phyloP scores from a whole-genome alignment of 163 green algal species.

The Prototheca stagnorum region DNA sequence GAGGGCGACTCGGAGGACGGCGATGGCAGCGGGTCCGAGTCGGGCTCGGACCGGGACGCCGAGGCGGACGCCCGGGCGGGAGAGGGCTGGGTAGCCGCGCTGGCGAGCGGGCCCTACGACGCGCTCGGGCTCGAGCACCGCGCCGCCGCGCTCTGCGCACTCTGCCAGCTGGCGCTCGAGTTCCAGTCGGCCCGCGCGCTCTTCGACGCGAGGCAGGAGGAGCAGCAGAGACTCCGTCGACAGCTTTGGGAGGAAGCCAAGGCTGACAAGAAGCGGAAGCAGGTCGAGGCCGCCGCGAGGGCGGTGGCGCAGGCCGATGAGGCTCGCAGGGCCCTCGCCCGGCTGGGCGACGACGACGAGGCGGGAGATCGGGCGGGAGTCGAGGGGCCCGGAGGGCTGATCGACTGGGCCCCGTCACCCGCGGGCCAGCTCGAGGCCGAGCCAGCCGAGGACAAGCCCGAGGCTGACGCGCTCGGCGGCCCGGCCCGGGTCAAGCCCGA shows the following conservation, averaged over 20 bases:
- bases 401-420: too few relatives aligned
- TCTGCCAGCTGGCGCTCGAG: constrained; percentile 42
- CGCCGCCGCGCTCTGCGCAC: constrained; percentile 29
- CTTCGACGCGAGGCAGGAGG: constrained; percentile 44
- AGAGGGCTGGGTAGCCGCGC: constrained; percentile 33
- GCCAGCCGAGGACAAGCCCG: too few relatives aligned
- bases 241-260: constrained; percentile 41
- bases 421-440: too few relatives aligned
- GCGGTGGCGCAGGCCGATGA: constrained; percentile 8
- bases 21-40: neutral
- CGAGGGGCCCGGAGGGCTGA: neutral
- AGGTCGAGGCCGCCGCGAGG: constrained; percentile 15
- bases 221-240: constrained; percentile 33
- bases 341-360: constrained; percentile 1
- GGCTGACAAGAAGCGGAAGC: constrained; percentile 20
- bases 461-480: too few relatives aligned
- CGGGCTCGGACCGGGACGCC: neutral
- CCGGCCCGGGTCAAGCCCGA: too few relatives aligned
- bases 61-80: neutral
- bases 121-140: constrained; percentile 29
- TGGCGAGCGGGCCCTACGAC: constrained; percentile 34
- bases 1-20: constrained; percentile 1
- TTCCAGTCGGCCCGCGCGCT: constrained; percentile 30
- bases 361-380: neutral
- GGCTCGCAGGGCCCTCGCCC: constrained; percentile 1